Evolutionary conservation across 1,284 basidiomycete species (phyloP).

Genomic region (Trichosporon sp.): DNA sequence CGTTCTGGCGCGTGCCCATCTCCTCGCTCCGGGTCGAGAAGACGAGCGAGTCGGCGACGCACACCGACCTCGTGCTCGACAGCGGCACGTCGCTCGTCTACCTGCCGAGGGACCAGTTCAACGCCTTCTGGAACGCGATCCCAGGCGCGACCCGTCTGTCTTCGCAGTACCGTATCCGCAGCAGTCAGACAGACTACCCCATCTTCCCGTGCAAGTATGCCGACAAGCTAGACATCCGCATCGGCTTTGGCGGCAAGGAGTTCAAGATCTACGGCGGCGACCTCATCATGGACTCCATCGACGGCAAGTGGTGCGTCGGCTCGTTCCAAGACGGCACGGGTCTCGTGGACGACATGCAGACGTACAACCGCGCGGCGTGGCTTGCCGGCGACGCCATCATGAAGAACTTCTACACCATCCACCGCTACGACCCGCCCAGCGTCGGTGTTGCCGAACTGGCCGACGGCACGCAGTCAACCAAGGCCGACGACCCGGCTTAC

Average conservation of each 20-base stretch:
- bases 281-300: constrained; percentile 14
- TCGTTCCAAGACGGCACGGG: constrained; percentile 8
- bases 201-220: constrained; percentile 11
- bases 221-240: constrained; percentile 3
- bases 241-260: constrained; percentile 16
- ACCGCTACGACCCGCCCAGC: constrained; percentile 57
- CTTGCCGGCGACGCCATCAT: constrained; percentile 93
- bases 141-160: constrained; percentile 16
- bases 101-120: constrained; percentile 28
- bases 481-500: neutral
- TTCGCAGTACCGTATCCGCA: neutral
- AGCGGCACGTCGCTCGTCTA: constrained; percentile 38
- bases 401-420: constrained; percentile 63
- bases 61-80: constrained; percentile 46
- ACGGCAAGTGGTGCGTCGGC: constrained; percentile 10
- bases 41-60: constrained; percentile 59
- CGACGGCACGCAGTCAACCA: neutral
- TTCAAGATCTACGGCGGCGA: constrained; percentile 9
- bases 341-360: constrained; percentile 11
- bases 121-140: constrained; percentile 33
- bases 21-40: neutral
- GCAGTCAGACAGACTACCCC: neutral
- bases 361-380: constrained; percentile 59
- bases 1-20: neutral
- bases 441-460: constrained; percentile 56